Percentiles rank a stretch among this genome's conserved stretches.
phyloP scores from a whole-genome alignment of 2,329 filamentous ascomycete genomes.

The Sporothrix inflata region DNA sequence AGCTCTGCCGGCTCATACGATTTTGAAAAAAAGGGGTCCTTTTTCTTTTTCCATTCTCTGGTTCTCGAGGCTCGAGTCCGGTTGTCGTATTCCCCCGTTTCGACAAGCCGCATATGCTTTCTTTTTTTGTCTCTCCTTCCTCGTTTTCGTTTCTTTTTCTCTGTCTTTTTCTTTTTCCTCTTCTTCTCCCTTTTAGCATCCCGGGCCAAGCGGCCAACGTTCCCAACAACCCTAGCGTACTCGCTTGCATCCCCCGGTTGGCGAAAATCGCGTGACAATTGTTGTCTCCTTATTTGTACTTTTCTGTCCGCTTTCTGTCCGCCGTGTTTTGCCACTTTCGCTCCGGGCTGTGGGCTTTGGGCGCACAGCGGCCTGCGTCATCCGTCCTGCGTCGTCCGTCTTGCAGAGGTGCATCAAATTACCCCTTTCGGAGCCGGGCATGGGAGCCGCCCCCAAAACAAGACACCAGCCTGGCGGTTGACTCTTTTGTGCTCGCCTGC shows the following conservation, averaged over 20 bases:
- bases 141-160: not conserved
- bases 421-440: not conserved
- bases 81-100: not conserved
- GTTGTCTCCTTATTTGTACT: not conserved
- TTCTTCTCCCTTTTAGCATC: not conserved
- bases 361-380: not conserved
- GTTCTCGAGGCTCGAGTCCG: not conserved
- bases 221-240: not conserved
- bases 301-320: not conserved
- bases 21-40: not conserved
- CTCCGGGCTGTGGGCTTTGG: not conserved
- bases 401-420: not conserved
- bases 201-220: slow-evolving; percentile 9
- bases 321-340: not conserved
- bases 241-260: not conserved
- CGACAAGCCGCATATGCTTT: slow-evolving; percentile 6
- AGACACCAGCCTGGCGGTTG: not conserved
- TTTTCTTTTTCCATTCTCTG: not conserved
- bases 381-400: not conserved
- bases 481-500: not conserved
- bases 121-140: not conserved
- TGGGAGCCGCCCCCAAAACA: slow-evolving; percentile 17
- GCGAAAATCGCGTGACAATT: not conserved
- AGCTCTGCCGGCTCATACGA: not conserved
- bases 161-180: not conserved